Base-by-base conservation (phyloP, 2,329 filamentous ascomycete genomes). In the Diaporthe destruens region DNA sequence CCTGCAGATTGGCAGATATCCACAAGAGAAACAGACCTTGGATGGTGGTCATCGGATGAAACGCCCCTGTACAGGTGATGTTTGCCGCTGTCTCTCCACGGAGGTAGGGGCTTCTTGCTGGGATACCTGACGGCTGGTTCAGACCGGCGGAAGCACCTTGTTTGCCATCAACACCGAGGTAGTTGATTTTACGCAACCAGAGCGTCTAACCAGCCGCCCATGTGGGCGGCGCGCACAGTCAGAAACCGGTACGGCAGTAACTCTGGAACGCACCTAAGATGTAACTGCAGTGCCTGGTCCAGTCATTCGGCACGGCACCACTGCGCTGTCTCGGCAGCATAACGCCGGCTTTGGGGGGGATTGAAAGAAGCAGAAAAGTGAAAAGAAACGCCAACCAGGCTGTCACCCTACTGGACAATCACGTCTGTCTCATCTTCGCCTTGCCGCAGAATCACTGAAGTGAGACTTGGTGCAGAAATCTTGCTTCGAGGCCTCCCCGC, bases 11-110 rank as follows among this genome's bases (percentile, higher is more conserved):
- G 61, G 53, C 18, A 53, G 12, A 66, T 39, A 53, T 39, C 8
- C 47, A 65, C n/a, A 23, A 39, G 47, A n/a, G 32, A 39, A 36
- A 59, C 25, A 34, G n/a, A 72, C 65, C 49, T 65, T 63, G 53
- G 55, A 63, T 63, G 4, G 42, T n/a, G n/a, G 16, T 49, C 7
- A 72, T 72, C 55, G 63, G 65, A 72, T 56, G 71, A 69, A 72
- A 69, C 71, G 47, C 61, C 32, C n/a, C 2, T 11, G 44, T 66
- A 12, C 61, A 25, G 1, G 25, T 53, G 44, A 47, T 53, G 61
- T 53, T 49, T 51, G 59, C 59, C 59, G 44, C 39, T 51, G 20
- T 39, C 61, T 39, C 44, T 25, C 61, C 32, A 47, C 12, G 9
- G 44, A 12, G 36, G 36, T 29, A 36, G 56, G 39, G 53, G 4